Base-by-base conservation (phyloP, 768 basidiomycete genomes). In the Fibroporia radiculosa region DNA sequence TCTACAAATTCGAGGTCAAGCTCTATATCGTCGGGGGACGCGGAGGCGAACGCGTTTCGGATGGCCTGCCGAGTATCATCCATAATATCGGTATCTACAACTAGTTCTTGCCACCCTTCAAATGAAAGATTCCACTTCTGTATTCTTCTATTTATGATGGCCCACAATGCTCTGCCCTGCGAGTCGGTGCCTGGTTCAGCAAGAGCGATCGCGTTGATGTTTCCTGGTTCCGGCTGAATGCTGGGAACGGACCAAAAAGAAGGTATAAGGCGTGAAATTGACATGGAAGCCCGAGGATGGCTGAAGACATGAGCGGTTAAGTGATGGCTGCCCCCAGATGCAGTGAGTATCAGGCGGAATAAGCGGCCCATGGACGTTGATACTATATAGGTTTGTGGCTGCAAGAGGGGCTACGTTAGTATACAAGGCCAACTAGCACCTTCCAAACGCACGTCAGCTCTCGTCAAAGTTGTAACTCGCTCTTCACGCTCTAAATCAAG, bases 1-100 rank as follows among this genome's bases (percentile, higher is more conserved):
- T 90, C 87, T 36, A 88, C 65, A 31, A 89, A 62, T 56, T 91
- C 88, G 3, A 91, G 63, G 52, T 88, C 85, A 32, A 86, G 63
- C 45, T 71, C 68, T 6, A 67, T 60, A 50, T 74, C 68, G 25
- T 72, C 65, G 8, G 55, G 44, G 20, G 69, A 67, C 8, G 66
- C 63, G 18, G 50, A 54, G 1, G 62, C 57, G 40, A 75, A 68
- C 0, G 64, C 65, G 26, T 66, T 62, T 31, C 72, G 61, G 18
- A 87, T 61, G 16, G 74, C 75, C 1, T 66, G 57, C 5, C 68
- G 66, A 8, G 82, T 63, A 16, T 75, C 62, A 0, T 54, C 66
- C 0, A 69, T 66, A n/a, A 84, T 56, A 48, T 85, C 80, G 33
- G 66, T 63, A 49, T 86, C 82, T 27, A 72, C 46, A 2, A 71